Percentiles rank a stretch among this genome's conserved stretches.
These are phyloP conservation scores for Adansonia digitata DNA, from an alignment of 345 rosid species.

Conservation along the genomic window DNA sequence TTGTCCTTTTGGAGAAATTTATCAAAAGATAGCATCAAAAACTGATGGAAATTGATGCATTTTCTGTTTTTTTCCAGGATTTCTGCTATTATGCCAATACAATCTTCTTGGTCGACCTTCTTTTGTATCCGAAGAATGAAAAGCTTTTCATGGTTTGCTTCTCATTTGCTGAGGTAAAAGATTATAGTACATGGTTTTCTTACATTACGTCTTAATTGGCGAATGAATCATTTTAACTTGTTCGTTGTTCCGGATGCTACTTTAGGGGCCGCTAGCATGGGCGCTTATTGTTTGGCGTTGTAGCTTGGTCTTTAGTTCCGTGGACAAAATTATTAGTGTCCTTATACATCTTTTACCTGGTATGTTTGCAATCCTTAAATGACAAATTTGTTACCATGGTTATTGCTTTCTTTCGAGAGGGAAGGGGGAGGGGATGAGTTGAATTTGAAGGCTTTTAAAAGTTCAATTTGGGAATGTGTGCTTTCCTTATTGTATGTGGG, in stretches of 20 bases:
- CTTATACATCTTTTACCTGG: conserved; percentile 99
- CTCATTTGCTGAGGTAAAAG: conserved; percentile 91
- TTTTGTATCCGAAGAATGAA: conserved; percentile 73
- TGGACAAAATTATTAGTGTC: conserved; percentile 88
- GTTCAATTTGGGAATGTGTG: not conserved
- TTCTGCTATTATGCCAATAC: conserved; percentile 97
- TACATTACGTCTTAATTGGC: conserved; percentile 5
- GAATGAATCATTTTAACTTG: conserved; percentile 8
- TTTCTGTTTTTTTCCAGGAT: conserved; percentile 50
- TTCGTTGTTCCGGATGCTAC: conserved; percentile 14
- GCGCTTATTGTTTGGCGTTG: conserved; percentile 96
- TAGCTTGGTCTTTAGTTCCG: conserved; percentile 92
- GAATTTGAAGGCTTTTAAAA: not conserved
- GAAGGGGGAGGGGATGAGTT: not conserved
- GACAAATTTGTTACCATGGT: not conserved
- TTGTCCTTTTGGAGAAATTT: not conserved
- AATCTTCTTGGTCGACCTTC: conserved; percentile 83
- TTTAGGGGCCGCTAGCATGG: conserved; percentile 96
- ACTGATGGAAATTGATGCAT: not conserved
- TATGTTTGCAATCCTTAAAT: conserved; percentile 28
- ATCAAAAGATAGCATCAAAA: not conserved
- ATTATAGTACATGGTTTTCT: not conserved
- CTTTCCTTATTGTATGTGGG: not conserved
- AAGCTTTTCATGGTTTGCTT: conserved; percentile 97
- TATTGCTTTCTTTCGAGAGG: not conserved